A percentile compares a stretch with the other conserved stretches of the same genome.
Conservation (phyloP, 768 basidiomycete genomes). For the Daedaleopsis sinensis region DNA sequence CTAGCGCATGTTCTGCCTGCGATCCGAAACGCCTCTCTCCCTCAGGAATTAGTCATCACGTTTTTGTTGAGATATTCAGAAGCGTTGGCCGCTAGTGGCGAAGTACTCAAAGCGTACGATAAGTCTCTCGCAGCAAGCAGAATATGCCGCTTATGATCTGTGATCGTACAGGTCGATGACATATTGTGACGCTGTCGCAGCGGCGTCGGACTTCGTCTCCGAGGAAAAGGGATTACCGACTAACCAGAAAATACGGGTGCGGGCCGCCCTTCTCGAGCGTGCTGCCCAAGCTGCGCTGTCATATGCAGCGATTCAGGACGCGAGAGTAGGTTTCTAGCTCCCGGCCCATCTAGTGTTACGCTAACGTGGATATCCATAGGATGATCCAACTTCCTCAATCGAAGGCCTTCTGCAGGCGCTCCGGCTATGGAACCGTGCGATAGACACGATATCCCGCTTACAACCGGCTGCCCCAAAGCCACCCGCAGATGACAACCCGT, state of each 20-base stretch:
- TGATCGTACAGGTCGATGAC: constrained; percentile 42
- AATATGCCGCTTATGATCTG: background rate
- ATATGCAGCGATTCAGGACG: constrained; percentile 68
- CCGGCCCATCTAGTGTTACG: constrained; percentile 1
- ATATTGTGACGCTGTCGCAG: constrained; percentile 62
- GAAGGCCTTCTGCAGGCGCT: constrained; percentile 67
- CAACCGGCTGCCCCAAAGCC: constrained; percentile 38
- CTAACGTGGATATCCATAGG: constrained; percentile 40
- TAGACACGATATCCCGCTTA: constrained; percentile 67
- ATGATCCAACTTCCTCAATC: constrained; percentile 60
- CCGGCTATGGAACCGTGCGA: constrained; percentile 80
- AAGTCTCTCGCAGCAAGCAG: background rate
- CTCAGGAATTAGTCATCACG: constrained; percentile 53
- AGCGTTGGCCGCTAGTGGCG: constrained; percentile 60
- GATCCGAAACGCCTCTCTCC: constrained; percentile 46
- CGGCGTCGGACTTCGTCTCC: constrained; percentile 44
- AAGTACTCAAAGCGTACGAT: constrained; percentile 59
- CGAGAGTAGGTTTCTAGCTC: constrained; percentile 49
- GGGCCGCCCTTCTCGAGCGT: constrained; percentile 63
- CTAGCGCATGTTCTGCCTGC: constrained; percentile 59
- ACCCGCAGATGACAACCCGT: constrained; percentile 53
- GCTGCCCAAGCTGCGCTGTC: constrained; percentile 74
- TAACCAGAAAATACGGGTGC: constrained; percentile 56
- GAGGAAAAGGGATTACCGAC: constrained; percentile 54
- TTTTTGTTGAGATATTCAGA: constrained; percentile 71